Conservation (phyloP, 2,329 filamentous ascomycete genomes). For the Arachnomyces sp. region DNA sequence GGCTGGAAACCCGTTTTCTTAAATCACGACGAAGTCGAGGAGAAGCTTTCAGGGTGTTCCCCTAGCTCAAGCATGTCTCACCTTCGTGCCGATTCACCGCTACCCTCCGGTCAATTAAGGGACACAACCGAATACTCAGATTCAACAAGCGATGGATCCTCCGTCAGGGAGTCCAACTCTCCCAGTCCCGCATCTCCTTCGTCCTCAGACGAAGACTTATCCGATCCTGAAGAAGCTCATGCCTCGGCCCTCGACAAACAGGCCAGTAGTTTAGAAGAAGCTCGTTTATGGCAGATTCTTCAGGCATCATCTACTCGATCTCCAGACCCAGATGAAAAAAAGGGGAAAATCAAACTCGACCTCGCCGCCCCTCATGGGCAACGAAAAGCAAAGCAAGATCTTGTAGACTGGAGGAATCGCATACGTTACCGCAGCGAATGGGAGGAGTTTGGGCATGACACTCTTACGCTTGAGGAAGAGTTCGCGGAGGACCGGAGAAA, state of each 20-base stretch:
- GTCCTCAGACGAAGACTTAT: constrained; percentile 11
- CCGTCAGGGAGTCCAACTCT: constrained; percentile 1
- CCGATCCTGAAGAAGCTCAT: constrained; percentile 35
- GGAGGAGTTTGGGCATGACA: constrained; percentile 37
- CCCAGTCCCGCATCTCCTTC: no score
- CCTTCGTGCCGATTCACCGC: constrained; percentile 6
- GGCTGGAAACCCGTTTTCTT: constrained; percentile 22
- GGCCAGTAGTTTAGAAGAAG: constrained; percentile 39
- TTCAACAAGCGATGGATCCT: neutral
- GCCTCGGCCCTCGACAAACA: constrained; percentile 43
- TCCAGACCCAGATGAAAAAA: constrained; percentile 16
- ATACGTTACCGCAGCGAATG: constrained; percentile 43
- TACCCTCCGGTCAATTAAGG: neutral
- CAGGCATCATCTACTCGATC: constrained; percentile 16
- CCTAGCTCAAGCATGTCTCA: constrained; percentile 15
- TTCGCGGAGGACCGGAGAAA: constrained; percentile 24
- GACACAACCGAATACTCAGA: no score
- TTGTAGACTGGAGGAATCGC: constrained; percentile 42
- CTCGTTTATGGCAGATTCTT: constrained; percentile 38
- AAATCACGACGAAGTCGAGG: constrained; percentile 30
- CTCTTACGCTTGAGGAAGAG: constrained; percentile 22
- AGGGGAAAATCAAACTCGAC: constrained; percentile 14
- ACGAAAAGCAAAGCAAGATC: constrained; percentile 28
- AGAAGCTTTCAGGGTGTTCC: neutral
- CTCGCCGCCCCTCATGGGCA: constrained; percentile 17